These are phyloP conservation scores for Boletellus ananas DNA, from an alignment of 768 basidiomycete species.

Conservation along the genomic window DNA sequence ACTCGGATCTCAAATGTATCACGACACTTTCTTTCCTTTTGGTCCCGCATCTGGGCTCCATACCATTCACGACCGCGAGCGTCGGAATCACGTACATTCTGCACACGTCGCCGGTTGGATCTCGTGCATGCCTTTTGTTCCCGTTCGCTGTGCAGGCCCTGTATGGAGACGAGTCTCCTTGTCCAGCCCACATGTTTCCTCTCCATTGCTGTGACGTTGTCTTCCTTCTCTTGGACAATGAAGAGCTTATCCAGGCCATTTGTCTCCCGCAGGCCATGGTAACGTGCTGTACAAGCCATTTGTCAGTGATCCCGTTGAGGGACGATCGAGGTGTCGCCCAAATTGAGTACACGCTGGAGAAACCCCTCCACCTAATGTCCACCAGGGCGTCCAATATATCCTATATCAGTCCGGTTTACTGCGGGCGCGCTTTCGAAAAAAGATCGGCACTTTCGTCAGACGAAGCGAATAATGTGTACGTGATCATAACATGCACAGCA, in stretches of 20 bases:
- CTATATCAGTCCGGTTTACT: conserved; percentile 4
- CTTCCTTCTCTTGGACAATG: not conserved
- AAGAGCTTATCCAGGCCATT: not conserved
- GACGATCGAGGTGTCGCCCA: conserved; percentile 1
- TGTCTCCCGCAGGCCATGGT: not conserved
- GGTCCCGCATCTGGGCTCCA: not conserved
- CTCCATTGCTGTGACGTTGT: not conserved
- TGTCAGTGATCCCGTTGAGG: conserved; percentile 2
- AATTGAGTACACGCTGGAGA: conserved; percentile 1
- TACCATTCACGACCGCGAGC: not conserved
- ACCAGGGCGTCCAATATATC: not conserved
- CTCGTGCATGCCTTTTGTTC: not conserved
- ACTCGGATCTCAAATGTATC: conserved; percentile 1
- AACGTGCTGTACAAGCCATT: not conserved
- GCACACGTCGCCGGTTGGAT: not conserved
- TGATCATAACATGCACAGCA: not conserved
- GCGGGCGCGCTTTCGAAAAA: not conserved
- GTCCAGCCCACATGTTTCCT: not conserved
- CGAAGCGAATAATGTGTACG: not conserved
- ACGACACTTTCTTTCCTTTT: not conserved
- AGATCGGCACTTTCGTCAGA: conserved; percentile 8
- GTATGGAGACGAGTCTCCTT: not conserved
- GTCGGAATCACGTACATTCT: not conserved
- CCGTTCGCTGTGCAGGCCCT: not conserved
- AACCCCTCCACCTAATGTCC: conserved; percentile 7